phyloP scores from a whole-genome alignment of 2,329 filamentous ascomycete species.

The Fusarium tricinctum region DNA sequence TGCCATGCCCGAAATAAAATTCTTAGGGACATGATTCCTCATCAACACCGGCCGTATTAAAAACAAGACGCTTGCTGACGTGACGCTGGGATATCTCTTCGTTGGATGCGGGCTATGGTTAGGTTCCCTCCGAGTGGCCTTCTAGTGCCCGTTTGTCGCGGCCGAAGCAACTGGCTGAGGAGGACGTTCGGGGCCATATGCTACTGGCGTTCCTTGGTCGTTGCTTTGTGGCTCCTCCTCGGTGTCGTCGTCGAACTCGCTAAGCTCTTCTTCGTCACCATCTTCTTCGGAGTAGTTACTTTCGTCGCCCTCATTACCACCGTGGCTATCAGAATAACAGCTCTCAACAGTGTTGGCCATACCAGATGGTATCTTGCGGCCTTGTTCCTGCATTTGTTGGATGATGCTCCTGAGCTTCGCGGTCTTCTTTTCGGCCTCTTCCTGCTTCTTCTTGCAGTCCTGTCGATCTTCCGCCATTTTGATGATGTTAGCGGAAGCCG shows the following conservation, averaged over 20 bases:
- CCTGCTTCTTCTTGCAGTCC: constrained; percentile 78
- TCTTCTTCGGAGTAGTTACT: constrained; percentile 76
- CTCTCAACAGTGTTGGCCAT: constrained; percentile 72
- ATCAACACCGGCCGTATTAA: constrained; percentile 1
- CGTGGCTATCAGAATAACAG: constrained; percentile 68
- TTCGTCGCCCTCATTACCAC: constrained; percentile 67
- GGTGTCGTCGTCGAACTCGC: constrained; percentile 75
- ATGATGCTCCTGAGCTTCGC: constrained; percentile 95
- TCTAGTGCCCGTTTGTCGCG: constrained; percentile 62
- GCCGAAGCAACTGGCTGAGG: constrained; percentile 55
- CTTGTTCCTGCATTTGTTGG: constrained; percentile 95
- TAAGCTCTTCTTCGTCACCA: constrained; percentile 72
- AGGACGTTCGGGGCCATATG: constrained; percentile 65
- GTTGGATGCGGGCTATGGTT: constrained; percentile 26
- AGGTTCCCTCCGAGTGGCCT: constrained; percentile 42
- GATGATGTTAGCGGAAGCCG: constrained; percentile 93
- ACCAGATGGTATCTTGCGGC: constrained; percentile 79
- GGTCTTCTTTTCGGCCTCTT: constrained; percentile 75
- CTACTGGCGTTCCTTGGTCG: constrained; percentile 56
- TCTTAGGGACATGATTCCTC: not conserved
- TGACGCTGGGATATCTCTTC: not conserved
- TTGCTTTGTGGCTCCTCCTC: constrained; percentile 63
- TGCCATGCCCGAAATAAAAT: constrained; percentile 16
- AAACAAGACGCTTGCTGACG: not conserved
- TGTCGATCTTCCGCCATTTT: constrained; percentile 98